phyloP scores from a whole-genome alignment of 2,329 filamentous ascomycete genomes.

The Harringtonia aguacate region DNA sequence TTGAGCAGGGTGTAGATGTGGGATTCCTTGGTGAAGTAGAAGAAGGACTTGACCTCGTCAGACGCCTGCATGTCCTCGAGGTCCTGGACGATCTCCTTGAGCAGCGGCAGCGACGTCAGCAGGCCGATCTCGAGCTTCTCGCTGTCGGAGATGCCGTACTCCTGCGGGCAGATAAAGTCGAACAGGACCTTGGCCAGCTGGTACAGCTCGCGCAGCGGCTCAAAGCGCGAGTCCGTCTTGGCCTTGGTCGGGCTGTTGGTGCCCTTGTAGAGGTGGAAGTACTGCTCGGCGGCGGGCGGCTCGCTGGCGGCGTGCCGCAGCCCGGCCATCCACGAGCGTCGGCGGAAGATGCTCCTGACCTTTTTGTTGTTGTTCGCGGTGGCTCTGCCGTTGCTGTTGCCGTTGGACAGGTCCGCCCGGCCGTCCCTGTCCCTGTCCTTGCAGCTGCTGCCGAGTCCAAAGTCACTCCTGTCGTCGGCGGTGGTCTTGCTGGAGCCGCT shows the following conservation, averaged over 20 bases:
- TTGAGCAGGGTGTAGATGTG: slow-evolving; percentile 98
- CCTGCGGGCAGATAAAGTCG: slow-evolving; percentile 96
- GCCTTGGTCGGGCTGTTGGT: slow-evolving; percentile 56
- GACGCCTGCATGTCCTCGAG: slow-evolving; percentile 95
- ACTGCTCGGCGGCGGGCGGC: slow-evolving; percentile 54
- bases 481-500: not conserved
- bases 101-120: slow-evolving; percentile 80
- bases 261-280: slow-evolving; percentile 85
- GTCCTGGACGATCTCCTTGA: slow-evolving; percentile 95
- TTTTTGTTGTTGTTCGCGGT: slow-evolving; percentile 19
- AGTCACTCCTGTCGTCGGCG: not conserved
- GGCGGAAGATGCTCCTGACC: slow-evolving; percentile 44
- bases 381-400: slow-evolving; percentile 12
- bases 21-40: slow-evolving; percentile 98
- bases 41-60: slow-evolving; percentile 87
- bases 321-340: slow-evolving; percentile 49
- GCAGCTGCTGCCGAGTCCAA: no score
- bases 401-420: slow-evolving; percentile 13
- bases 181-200: slow-evolving; percentile 90
- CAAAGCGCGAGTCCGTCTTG: slow-evolving; percentile 74
- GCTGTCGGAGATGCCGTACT: slow-evolving; percentile 90
- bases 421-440: slow-evolving; percentile 10
- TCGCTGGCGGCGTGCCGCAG: slow-evolving; percentile 32
- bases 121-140: slow-evolving; percentile 99
- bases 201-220: slow-evolving; percentile 86